Evolutionary conservation across 2,329 filamentous ascomycete species (phyloP).

Genomic region (Venturiaceae sp.): DNA sequence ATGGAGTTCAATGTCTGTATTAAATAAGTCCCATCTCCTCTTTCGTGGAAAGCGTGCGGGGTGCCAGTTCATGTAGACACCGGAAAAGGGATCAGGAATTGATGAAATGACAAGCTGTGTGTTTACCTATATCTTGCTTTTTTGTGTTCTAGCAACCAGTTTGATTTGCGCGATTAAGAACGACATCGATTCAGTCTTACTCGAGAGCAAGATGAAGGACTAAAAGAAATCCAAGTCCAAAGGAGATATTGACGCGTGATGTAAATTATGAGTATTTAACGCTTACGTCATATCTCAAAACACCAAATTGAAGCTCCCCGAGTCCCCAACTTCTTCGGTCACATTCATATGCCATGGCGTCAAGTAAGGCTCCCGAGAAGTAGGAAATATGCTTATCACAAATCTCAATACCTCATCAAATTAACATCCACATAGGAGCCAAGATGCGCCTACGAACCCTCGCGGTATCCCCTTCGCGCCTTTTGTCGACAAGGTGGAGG

Average conservation of each 20-base stretch:
- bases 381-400: neutral
- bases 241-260: too few relatives aligned
- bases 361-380: neutral
- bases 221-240: too few relatives aligned
- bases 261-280: too few relatives aligned
- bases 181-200: too few relatives aligned
- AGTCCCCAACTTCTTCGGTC: too few relatives aligned
- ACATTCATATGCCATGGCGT: too few relatives aligned
- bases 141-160: too few relatives aligned
- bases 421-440: conserved; percentile 17
- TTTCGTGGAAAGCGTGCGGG: neutral
- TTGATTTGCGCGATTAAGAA: too few relatives aligned
- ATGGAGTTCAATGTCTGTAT: neutral
- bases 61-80: neutral
- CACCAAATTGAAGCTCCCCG: too few relatives aligned
- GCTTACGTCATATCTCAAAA: too few relatives aligned
- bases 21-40: neutral
- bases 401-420: neutral
- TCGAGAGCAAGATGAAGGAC: too few relatives aligned
- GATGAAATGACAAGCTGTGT: neutral
- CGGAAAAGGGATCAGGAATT: neutral
- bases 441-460: conserved; percentile 56
- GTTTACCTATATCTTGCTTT: too few relatives aligned
- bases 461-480: conserved; percentile 76
- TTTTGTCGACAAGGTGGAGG: conserved; percentile 81